phyloP scores from a whole-genome alignment of 345 rosid genomes.

The Microcos paniculata region DNA sequence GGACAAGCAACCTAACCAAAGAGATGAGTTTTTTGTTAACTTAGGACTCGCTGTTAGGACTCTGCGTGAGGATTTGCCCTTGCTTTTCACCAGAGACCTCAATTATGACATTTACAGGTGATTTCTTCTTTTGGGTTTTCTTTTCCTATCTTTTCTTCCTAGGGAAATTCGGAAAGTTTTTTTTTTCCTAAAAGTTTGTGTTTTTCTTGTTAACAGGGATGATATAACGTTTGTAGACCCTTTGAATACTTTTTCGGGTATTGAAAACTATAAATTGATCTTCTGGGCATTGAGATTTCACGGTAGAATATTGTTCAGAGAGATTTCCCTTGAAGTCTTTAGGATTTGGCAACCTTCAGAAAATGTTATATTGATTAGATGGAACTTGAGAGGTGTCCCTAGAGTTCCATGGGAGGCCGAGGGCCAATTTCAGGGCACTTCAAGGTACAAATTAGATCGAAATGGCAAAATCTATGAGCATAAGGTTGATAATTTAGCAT shows the following conservation, averaged over 20 bases:
- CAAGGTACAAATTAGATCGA: conserved; percentile 83
- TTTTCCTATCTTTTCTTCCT: background rate
- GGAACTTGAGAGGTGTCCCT: conserved; percentile 88
- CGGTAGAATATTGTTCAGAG: conserved; percentile 77
- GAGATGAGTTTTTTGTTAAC: conserved; percentile 72
- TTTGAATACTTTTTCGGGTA: conserved; percentile 76
- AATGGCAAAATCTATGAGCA: conserved; percentile 87
- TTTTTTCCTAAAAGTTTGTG: background rate
- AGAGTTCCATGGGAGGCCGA: conserved; percentile 96
- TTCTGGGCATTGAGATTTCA: conserved; percentile 94
- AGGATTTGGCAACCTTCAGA: conserved; percentile 99
- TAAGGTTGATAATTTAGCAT: conserved; percentile 87
- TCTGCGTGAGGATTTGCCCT: conserved; percentile 84
- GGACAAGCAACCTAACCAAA: conserved; percentile 34
- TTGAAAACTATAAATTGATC: conserved; percentile 73
- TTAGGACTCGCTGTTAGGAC: conserved; percentile 84
- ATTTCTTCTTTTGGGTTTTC: conserved; percentile 31
- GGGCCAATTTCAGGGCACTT: conserved; percentile 91
- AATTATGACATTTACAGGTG: conserved; percentile 88
- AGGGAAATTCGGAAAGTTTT: background rate
- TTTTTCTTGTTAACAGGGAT: conserved; percentile 48
- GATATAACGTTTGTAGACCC: conserved; percentile 81
- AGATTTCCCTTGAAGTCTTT: conserved; percentile 72
- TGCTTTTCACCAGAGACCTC: conserved; percentile 69
- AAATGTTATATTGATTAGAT: conserved; percentile 84